A percentile compares a stretch with the other conserved stretches of the same genome.
Conservation (phyloP, 2,329 filamentous ascomycete species). For the Fusarium begoniae region DNA sequence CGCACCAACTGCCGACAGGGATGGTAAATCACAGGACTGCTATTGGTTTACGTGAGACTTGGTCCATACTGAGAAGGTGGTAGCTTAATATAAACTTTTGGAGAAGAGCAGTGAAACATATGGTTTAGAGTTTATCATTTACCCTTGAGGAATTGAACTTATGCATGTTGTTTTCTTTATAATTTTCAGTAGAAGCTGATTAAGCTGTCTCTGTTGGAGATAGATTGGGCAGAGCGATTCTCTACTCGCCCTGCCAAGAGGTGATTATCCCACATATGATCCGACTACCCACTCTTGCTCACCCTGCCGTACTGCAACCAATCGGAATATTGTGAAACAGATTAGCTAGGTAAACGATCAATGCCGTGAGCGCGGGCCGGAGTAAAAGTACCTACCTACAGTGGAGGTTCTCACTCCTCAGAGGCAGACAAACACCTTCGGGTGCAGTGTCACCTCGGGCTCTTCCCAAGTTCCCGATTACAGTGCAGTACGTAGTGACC, state of each 20-base stretch:
- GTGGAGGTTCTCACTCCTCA: not conserved
- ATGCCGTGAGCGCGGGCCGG: conserved; percentile 16
- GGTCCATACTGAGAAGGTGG: conserved; percentile 23
- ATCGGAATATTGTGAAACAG: conserved; percentile 25
- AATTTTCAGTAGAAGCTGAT: not conserved
- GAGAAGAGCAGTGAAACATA: not conserved
- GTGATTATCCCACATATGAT: conserved; percentile 20
- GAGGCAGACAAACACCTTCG: not conserved
- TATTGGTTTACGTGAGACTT: conserved; percentile 23
- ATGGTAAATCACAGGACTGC: conserved; percentile 5
- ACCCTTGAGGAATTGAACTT: not conserved
- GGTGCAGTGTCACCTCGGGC: conserved; percentile 9
- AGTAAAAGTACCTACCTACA: not conserved
- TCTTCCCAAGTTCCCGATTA: not conserved
- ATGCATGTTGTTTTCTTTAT: not conserved
- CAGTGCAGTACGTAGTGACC: not conserved
- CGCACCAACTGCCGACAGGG: conserved; percentile 34
- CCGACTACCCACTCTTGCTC: conserved; percentile 21
- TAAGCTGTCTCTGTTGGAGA: not conserved
- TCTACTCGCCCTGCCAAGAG: conserved; percentile 8
- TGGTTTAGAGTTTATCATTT: not conserved
- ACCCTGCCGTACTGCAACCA: not conserved
- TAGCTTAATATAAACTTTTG: conserved; percentile 16
- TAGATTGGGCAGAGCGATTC: not conserved
- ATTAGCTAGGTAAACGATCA: conserved; percentile 6